These are phyloP conservation scores for Flammula alnicola DNA, from an alignment of 1,284 basidiomycete genomes.

Conservation along the genomic window DNA sequence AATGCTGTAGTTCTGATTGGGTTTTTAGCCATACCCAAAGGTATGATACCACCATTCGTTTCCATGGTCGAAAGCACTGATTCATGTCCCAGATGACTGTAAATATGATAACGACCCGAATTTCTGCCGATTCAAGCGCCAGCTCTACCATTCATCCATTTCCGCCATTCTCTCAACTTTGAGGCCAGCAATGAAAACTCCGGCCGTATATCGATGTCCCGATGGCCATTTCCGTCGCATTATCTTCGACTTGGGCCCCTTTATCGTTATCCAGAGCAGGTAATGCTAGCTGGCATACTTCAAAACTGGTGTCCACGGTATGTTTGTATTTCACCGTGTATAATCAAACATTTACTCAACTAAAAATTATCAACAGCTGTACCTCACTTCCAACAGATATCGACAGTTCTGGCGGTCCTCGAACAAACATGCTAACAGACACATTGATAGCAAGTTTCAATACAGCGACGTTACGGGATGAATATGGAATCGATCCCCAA, in stretches of 20 bases:
- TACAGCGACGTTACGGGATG: conserved; percentile 28
- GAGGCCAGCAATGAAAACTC: conserved; percentile 26
- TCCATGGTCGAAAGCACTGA: background rate
- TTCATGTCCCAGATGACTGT: conserved; percentile 19
- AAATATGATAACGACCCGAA: conserved; percentile 23
- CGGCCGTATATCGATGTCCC: conserved; percentile 24
- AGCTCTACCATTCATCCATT: conserved; percentile 33
- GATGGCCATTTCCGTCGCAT: conserved; percentile 31
- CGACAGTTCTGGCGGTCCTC: conserved; percentile 18
- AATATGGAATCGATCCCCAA: conserved; percentile 29
- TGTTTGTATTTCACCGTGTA: conserved; percentile 14
- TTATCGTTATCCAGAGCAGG: conserved; percentile 37
- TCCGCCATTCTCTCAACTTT: conserved; percentile 23
- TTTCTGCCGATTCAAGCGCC: conserved; percentile 30
- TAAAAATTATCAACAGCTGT: conserved; percentile 22
- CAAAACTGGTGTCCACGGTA: conserved; percentile 35
- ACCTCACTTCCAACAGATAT: conserved; percentile 25
- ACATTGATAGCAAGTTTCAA: conserved; percentile 18
- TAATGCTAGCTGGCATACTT: conserved; percentile 24
- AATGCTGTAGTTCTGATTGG: conserved; percentile 30
- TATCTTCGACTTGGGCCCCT: conserved; percentile 31
- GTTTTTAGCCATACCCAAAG: conserved; percentile 40
- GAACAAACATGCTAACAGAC: conserved; percentile 19
- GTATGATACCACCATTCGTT: conserved; percentile 21
- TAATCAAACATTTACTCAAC: background rate